Base-by-base conservation (phyloP, 345 rosid genomes). In the Hevea brasiliensis region DNA sequence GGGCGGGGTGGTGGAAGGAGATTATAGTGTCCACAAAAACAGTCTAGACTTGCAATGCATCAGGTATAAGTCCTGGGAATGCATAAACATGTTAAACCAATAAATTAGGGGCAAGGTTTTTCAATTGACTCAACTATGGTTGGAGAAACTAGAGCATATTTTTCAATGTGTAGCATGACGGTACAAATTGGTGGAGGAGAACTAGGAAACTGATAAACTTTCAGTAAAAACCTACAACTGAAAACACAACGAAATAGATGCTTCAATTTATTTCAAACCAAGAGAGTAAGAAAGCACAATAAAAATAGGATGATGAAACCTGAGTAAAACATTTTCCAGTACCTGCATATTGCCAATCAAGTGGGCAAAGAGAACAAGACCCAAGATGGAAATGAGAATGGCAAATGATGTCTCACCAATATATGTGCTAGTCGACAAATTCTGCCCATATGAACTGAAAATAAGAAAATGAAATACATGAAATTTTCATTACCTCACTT, bases 281-380 rank as follows among this genome's bases (percentile, higher is more conserved):
- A 14, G 41, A 29, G 8, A 68, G 29, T 44, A 13, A 50, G 47
- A 11, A 69, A 65, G 23, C 29, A 7, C 21, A 59, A 42, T 41
- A 56, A 41, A 48, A 45, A 40, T 70, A 41, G 0, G 11, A 40
- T 26, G 64, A 70, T 9, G 62, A 48, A 72, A 65, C 37, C 18
- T 42, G 14, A 67, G 73, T 67, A 53, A 63, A 51, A 8, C 42
- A 64, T 13, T 75, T 59, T 21, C 10, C 9, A 48, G 50, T 90
- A 90, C 98, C 92, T 92, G 97, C 97, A 94, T 92, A 84, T 94
- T 94, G 74, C 97, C 98, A 72, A 94, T 94, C 86, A 92, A 85
- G 83, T 92, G 96, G 10, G 98, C 91, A 75, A 90, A 94, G 60
- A 92, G 84, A 72, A 94, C 90, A 70, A 92, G 98, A 80, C 97